These are phyloP conservation scores for Dendrobium officinale DNA, from an alignment of 106 monocot species.

Conservation along the genomic window DNA sequence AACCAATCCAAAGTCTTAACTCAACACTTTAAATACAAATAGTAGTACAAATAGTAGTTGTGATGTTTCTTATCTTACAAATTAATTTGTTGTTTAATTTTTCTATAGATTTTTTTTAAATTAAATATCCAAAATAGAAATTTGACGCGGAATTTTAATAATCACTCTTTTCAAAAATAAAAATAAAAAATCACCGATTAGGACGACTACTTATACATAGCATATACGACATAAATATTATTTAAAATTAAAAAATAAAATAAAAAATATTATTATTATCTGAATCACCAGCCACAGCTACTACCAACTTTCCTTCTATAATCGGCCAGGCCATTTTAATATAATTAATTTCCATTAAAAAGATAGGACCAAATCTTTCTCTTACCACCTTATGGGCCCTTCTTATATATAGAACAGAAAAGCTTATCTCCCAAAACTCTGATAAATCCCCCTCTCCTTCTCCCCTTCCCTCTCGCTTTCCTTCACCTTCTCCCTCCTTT, in stretches of 20 bases:
- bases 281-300: not conserved
- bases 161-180: no score
- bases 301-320: not conserved
- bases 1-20: no score
- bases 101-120: no score
- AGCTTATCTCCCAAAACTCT: not conserved
- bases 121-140: no score
- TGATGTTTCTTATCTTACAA: no score
- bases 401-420: not conserved
- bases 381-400: not conserved
- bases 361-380: not conserved
- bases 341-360: not conserved
- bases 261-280: not conserved
- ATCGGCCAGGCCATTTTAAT: not conserved
- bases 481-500: not conserved
- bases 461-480: slow-evolving; percentile 8
- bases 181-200: no score
- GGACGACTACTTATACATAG: no score
- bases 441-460: not conserved
- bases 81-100: no score
- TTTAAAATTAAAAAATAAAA: not conserved
- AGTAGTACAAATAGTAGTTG: no score
- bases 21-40: no score
- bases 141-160: no score
- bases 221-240: not conserved